Evolutionary conservation across 768 basidiomycete genomes (phyloP).

Genomic region (Naematelia aurantialba): DNA sequence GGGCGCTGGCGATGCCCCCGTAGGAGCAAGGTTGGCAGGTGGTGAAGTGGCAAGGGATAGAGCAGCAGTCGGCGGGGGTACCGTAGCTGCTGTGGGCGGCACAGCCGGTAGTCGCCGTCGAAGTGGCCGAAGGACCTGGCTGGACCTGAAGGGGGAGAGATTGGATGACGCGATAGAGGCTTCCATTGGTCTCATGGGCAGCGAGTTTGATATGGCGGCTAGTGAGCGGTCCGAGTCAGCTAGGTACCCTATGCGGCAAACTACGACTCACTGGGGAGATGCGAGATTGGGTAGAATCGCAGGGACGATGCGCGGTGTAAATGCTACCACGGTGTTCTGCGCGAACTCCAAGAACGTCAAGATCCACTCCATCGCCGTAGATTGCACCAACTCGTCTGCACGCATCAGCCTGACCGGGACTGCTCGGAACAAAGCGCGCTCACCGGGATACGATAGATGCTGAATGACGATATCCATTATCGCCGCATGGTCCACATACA

Average conservation of each 20-base stretch:
- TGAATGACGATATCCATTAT: conserved; percentile 89
- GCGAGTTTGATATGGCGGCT: conserved; percentile 75
- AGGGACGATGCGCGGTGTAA: conserved; percentile 86
- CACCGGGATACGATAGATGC: conserved; percentile 74
- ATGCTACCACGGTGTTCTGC: conserved; percentile 87
- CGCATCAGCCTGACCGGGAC: conserved; percentile 3
- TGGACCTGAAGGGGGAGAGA: conserved; percentile 69
- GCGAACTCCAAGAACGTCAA: conserved; percentile 82
- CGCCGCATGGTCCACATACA: conserved; percentile 81
- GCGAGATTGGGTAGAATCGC: conserved; percentile 93
- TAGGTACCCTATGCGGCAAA: background rate
- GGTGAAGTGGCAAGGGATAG: conserved; percentile 27
- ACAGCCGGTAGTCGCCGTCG: conserved; percentile 17
- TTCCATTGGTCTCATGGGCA: conserved; percentile 79
- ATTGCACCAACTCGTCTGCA: conserved; percentile 89
- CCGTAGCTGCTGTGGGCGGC: conserved; percentile 14
- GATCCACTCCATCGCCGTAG: conserved; percentile 89
- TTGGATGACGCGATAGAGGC: conserved; percentile 79
- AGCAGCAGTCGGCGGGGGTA: conserved; percentile 30
- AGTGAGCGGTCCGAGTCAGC: background rate
- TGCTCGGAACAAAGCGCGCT: conserved; percentile 43
- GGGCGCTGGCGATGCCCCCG: conserved; percentile 21
- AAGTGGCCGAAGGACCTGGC: conserved; percentile 18
- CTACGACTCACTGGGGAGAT: conserved; percentile 18
- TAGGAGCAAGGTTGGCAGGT: conserved; percentile 13